Percentiles rank a stretch among this genome's conserved stretches.
phyloP scores from a whole-genome alignment of 345 rosid genomes.

The Mercurialis annua region DNA sequence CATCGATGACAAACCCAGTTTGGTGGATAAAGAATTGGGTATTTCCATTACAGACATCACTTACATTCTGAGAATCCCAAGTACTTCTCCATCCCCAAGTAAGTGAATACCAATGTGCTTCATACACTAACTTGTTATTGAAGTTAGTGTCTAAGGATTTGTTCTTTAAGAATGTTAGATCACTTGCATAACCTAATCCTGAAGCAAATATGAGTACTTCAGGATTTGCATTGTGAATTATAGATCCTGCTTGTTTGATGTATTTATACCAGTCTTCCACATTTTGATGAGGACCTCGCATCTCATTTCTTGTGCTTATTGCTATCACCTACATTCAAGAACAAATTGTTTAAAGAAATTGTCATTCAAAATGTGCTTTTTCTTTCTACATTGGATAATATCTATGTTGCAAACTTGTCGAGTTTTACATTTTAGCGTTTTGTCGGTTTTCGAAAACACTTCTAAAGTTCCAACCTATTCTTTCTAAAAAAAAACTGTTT shows the following conservation, averaged over 20 bases:
- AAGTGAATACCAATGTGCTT: constrained; percentile 15
- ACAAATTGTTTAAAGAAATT: background rate
- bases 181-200: constrained; percentile 11
- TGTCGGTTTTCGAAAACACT: too few species aligned
- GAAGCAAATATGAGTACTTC: constrained; percentile 11
- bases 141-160: background rate
- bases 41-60: constrained; percentile 3
- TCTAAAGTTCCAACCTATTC: too few species aligned
- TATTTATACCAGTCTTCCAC: constrained; percentile 10
- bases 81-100: background rate
- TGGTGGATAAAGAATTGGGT: background rate
- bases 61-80: constrained; percentile 1
- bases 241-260: background rate
- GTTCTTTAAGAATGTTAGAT: constrained; percentile 4
- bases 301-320: constrained; percentile 18
- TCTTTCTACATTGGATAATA: too few species aligned
- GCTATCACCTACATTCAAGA: constrained; percentile 8
- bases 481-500: too few species aligned
- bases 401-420: background rate
- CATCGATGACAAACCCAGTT: constrained; percentile 1
- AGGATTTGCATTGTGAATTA: constrained; percentile 20
- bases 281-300: constrained; percentile 14
- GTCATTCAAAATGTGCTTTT: too few species aligned
- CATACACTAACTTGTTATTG: constrained; percentile 17
- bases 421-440: too few species aligned